Conservation (phyloP, 164 flowering plant genomes). For the Tinospora cordifolia region DNA sequence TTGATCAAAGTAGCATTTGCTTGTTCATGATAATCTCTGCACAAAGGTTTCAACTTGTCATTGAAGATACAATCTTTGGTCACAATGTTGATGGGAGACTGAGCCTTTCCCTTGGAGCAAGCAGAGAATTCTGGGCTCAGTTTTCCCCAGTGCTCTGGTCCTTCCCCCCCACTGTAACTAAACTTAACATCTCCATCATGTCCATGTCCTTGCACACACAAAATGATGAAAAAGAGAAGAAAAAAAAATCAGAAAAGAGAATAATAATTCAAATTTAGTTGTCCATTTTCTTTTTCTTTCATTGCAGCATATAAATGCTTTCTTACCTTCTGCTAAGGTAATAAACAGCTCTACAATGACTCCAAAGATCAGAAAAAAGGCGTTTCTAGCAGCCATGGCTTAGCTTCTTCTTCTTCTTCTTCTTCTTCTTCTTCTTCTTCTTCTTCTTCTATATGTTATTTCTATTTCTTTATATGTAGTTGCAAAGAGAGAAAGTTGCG, state of each 20-base stretch:
- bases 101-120: conserved; percentile 40
- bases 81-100: conserved; percentile 54
- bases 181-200: conserved; percentile 19
- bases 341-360: not conserved
- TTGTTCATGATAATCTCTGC: conserved; percentile 26
- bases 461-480: not conserved
- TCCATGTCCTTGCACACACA: not conserved
- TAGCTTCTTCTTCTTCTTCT: not conserved
- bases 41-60: conserved; percentile 26
- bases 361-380: not conserved
- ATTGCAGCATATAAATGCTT: not conserved
- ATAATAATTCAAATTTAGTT: no score
- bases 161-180: conserved; percentile 33
- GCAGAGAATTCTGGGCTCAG: conserved; percentile 24
- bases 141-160: conserved; percentile 54
- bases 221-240: no score
- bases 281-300: no score
- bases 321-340: conserved; percentile 10
- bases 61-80: conserved; percentile 14
- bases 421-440: not conserved
- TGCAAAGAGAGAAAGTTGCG: not conserved
- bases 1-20: conserved; percentile 46
- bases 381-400: conserved; percentile 15
- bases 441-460: not conserved
- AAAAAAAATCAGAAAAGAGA: not conserved